Percentiles rank a stretch among this genome's conserved stretches.
phyloP scores from a whole-genome alignment of 2,329 filamentous ascomycete species.

The Cladophialophora bantiana region DNA sequence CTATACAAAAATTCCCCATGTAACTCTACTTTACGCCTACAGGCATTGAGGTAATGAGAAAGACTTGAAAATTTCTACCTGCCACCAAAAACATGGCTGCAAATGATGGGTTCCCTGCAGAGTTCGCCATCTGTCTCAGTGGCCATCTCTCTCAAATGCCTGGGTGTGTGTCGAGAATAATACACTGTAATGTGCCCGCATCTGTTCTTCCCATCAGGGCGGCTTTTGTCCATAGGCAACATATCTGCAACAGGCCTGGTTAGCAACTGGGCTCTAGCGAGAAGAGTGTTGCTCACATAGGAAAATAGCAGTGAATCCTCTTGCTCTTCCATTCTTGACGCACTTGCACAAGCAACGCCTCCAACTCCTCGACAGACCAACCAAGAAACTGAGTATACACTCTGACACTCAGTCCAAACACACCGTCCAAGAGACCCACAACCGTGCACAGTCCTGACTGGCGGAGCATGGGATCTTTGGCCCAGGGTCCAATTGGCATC shows the following conservation, averaged over 20 bases:
- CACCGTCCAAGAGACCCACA: constrained; percentile 27
- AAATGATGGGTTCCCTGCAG: background rate
- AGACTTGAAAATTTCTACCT: background rate
- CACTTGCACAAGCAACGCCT: constrained; percentile 36
- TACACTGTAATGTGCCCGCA: background rate
- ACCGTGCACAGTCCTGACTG: constrained; percentile 41
- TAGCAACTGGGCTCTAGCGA: background rate
- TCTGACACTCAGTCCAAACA: constrained; percentile 24
- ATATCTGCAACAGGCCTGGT: background rate
- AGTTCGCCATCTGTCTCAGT: background rate
- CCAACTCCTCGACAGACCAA: constrained; percentile 41
- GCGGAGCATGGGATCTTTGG: constrained; percentile 43
- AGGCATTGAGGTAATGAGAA: background rate
- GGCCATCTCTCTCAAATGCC: background rate
- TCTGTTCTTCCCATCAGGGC: background rate
- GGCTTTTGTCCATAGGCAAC: background rate
- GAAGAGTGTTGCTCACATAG: background rate
- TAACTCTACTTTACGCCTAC: background rate
- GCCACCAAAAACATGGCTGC: background rate
- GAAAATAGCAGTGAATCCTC: constrained; percentile 34
- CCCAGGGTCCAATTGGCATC: constrained; percentile 44
- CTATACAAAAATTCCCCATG: background rate
- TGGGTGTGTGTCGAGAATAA: background rate
- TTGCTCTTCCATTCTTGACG: constrained; percentile 30
- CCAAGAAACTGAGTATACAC: constrained; percentile 41